These are phyloP conservation scores for Ophiobolus disseminans DNA, from an alignment of 2,329 filamentous ascomycete species.

Conservation along the genomic window DNA sequence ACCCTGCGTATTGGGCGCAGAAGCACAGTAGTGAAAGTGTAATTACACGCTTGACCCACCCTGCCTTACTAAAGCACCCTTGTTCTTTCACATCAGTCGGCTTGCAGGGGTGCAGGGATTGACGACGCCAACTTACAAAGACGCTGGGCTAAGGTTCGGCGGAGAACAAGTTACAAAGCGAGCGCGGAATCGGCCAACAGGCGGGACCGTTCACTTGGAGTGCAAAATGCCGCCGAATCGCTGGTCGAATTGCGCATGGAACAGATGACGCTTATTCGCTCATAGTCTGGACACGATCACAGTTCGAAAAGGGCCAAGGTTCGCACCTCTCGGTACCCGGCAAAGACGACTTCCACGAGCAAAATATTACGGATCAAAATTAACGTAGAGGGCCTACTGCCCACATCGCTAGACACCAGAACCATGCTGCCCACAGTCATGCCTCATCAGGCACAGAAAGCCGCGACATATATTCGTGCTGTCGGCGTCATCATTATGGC, in stretches of 20 bases:
- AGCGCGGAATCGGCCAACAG: conserved; percentile 40
- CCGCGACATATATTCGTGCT: conserved; percentile 9
- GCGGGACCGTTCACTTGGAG: conserved; percentile 33
- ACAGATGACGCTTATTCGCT: conserved; percentile 29
- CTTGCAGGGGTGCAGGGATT: conserved; percentile 39
- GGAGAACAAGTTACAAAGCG: conserved; percentile 41
- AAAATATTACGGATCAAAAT: conserved; percentile 29
- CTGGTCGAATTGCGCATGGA: conserved; percentile 22
- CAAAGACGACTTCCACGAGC: conserved; percentile 26
- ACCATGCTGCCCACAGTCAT: not conserved
- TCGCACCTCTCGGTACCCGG: conserved; percentile 25
- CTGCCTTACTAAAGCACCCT: conserved; percentile 37
- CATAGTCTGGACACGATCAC: conserved; percentile 13
- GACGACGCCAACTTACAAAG: conserved; percentile 45
- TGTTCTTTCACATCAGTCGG: conserved; percentile 36
- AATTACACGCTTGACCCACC: conserved; percentile 36
- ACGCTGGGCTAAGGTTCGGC: conserved; percentile 37
- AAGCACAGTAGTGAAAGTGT: conserved; percentile 37
- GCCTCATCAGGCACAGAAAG: conserved; percentile 5
- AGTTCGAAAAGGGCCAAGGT: conserved; percentile 11
- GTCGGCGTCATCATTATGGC: conserved; percentile 27
- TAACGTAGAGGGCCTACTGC: conserved; percentile 3
- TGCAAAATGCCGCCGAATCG: conserved; percentile 14
- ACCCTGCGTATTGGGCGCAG: conserved; percentile 23
- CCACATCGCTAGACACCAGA: not conserved